phyloP scores from a whole-genome alignment of 2,329 filamentous ascomycete species.

The Neophaeococcomyces aloes region DNA sequence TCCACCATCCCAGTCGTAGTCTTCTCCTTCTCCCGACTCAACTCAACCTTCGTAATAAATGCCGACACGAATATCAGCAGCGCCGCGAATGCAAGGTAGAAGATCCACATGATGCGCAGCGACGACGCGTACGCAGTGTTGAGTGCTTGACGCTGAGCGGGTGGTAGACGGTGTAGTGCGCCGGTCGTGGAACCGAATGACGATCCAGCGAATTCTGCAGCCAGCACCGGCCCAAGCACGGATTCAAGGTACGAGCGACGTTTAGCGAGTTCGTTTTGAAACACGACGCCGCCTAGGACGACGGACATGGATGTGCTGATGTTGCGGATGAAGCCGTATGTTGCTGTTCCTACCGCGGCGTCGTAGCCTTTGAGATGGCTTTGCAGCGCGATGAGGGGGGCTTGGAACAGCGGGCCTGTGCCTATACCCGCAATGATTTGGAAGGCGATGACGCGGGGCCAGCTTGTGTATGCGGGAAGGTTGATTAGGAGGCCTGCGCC shows the following conservation, averaged over 20 bases:
- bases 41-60: constrained; percentile 23
- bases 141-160: constrained; percentile 23
- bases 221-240: constrained; percentile 25
- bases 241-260: constrained; percentile 24
- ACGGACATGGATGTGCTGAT: constrained; percentile 44
- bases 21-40: constrained; percentile 34
- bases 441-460: constrained; percentile 41
- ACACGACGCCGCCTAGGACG: constrained; percentile 41
- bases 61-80: constrained; percentile 25
- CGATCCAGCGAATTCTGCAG: constrained; percentile 24
- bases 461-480: constrained; percentile 43
- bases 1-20: constrained; percentile 36
- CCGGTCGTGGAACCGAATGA: constrained; percentile 28
- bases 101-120: constrained; percentile 34
- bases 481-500: constrained; percentile 58
- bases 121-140: constrained; percentile 25
- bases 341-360: constrained; percentile 48
- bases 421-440: constrained; percentile 52
- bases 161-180: constrained; percentile 27
- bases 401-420: constrained; percentile 53
- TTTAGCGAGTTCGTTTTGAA: constrained; percentile 30
- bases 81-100: constrained; percentile 27
- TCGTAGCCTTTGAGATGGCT: constrained; percentile 49
- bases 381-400: constrained; percentile 54
- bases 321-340: constrained; percentile 45